phyloP scores from a whole-genome alignment of 1,284 basidiomycete species.

The Boletus semigastroideus region DNA sequence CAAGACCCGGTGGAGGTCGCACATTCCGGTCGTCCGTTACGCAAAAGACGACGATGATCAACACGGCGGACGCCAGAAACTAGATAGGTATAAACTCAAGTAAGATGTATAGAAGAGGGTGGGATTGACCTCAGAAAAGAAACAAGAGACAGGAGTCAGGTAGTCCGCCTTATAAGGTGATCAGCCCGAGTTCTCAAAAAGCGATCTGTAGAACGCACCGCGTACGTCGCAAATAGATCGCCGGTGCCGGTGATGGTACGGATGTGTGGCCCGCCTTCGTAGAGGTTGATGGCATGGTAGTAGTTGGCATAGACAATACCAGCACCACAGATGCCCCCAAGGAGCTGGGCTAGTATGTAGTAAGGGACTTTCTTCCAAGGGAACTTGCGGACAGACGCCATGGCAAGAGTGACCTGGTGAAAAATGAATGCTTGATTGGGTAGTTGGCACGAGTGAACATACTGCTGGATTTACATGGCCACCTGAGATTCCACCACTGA shows the following conservation, averaged over 20 bases:
- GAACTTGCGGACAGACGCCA: slow-evolving; percentile 71
- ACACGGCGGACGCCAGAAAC: slow-evolving; percentile 59
- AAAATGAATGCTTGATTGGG: slow-evolving; percentile 3
- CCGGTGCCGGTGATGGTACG: slow-evolving; percentile 70
- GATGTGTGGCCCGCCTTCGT: slow-evolving; percentile 59
- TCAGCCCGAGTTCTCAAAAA: slow-evolving; percentile 13
- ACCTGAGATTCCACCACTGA: slow-evolving; percentile 64
- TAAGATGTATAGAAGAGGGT: slow-evolving; percentile 1
- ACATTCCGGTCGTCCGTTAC: slow-evolving; percentile 48
- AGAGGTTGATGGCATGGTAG: slow-evolving; percentile 68
- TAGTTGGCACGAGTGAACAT: slow-evolving; percentile 21
- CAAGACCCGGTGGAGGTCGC: slow-evolving; percentile 47
- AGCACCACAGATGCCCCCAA: slow-evolving; percentile 70
- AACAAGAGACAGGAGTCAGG: slow-evolving; percentile 56
- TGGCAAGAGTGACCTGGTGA: slow-evolving; percentile 59
- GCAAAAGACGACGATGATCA: slow-evolving; percentile 48
- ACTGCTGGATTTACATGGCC: slow-evolving; percentile 81
- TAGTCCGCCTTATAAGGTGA: slow-evolving; percentile 46
- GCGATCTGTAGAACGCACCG: slow-evolving; percentile 42
- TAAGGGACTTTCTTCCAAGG: slow-evolving; percentile 76
- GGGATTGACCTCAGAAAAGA: slow-evolving; percentile 53
- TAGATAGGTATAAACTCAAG: slow-evolving; percentile 17
- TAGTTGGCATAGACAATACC: slow-evolving; percentile 76
- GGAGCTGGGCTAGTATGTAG: slow-evolving; percentile 69
- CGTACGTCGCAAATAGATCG: slow-evolving; percentile 68